phyloP scores from a whole-genome alignment of 495 filamentous ascomycete species.

The Hypoxylon fuscum region DNA sequence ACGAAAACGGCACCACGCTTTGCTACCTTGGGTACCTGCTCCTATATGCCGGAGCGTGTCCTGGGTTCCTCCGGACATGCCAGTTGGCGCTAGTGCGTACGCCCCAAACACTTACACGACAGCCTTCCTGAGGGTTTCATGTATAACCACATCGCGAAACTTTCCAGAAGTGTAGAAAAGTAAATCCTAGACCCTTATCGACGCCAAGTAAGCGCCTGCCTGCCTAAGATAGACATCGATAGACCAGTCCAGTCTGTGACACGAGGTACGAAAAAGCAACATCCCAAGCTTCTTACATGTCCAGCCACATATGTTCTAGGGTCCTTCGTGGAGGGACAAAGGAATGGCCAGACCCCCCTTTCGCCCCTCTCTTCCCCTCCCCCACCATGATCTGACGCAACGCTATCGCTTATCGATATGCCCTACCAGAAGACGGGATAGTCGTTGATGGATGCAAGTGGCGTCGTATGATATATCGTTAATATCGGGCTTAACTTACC shows the following conservation, averaged over 20 bases:
- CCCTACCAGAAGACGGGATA: slow-evolving; percentile 38
- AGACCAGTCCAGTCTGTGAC: slow-evolving; percentile 1
- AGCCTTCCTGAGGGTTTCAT: slow-evolving; percentile 19
- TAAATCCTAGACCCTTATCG: neutral
- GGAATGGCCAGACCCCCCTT: slow-evolving; percentile 1
- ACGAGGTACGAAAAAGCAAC: slow-evolving; percentile 15
- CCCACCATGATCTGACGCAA: slow-evolving; percentile 41
- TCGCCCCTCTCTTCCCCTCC: slow-evolving; percentile 24
- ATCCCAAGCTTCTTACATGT: neutral
- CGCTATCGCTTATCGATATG: slow-evolving; percentile 40
- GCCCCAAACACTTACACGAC: slow-evolving; percentile 13
- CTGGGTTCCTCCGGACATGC: slow-evolving; percentile 10
- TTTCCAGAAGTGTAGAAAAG: slow-evolving; percentile 5
- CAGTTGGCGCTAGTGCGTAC: slow-evolving; percentile 1
- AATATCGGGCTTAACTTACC: slow-evolving; percentile 26
- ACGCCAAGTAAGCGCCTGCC: neutral
- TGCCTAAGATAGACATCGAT: neutral
- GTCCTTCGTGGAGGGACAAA: neutral
- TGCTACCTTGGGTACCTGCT: slow-evolving; percentile 13
- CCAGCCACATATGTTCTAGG: neutral
- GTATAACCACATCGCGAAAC: slow-evolving; percentile 18
- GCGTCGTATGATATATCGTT: slow-evolving; percentile 34
- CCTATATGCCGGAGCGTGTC: slow-evolving; percentile 4
- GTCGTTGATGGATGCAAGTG: slow-evolving; percentile 26
- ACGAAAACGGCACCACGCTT: slow-evolving; percentile 11